Percentiles rank a stretch among this genome's conserved stretches.
Conservation (phyloP, 1,284 basidiomycete genomes). For the Sanghuangporus weigelae region DNA sequence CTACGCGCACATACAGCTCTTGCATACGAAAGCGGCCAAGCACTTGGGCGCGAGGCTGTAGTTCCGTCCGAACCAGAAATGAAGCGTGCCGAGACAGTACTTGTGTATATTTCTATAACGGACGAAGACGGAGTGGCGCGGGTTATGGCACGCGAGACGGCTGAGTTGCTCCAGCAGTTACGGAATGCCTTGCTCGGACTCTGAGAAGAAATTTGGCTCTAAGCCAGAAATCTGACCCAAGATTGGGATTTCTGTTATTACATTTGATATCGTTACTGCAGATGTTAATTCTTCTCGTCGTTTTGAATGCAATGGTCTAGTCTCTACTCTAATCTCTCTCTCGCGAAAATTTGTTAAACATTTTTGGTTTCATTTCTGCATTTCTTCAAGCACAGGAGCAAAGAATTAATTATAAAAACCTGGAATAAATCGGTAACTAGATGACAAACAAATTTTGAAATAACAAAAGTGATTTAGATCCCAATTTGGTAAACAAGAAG, state of each 20-base stretch:
- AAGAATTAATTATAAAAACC: too few species aligned
- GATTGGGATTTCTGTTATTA: not conserved
- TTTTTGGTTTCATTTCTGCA: too few species aligned
- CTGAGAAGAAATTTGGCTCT: constrained; percentile 22
- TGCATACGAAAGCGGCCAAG: constrained; percentile 36
- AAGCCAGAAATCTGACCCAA: not conserved
- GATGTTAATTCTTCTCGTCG: too few species aligned
- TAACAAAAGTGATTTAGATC: too few species aligned
- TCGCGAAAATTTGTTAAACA: too few species aligned
- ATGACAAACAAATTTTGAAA: too few species aligned
- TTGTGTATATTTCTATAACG: constrained; percentile 67
- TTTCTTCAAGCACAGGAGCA: too few species aligned
- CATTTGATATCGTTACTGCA: not conserved
- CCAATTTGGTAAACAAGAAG: too few species aligned
- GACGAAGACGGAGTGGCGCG: constrained; percentile 72
- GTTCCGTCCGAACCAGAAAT: constrained; percentile 29
- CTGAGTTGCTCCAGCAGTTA: constrained; percentile 51
- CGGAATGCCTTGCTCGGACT: constrained; percentile 44
- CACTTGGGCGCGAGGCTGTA: not conserved
- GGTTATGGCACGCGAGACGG: constrained; percentile 75
- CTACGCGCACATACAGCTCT: constrained; percentile 47
- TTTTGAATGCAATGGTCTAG: not conserved
- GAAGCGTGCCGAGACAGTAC: constrained; percentile 52
- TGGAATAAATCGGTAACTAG: too few species aligned
- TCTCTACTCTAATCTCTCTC: not conserved